Evolutionary conservation across 1,284 basidiomycete species (phyloP), one percentile per base, ranked within the genome.

Genomic region (Trametes versicolor): DNA sequence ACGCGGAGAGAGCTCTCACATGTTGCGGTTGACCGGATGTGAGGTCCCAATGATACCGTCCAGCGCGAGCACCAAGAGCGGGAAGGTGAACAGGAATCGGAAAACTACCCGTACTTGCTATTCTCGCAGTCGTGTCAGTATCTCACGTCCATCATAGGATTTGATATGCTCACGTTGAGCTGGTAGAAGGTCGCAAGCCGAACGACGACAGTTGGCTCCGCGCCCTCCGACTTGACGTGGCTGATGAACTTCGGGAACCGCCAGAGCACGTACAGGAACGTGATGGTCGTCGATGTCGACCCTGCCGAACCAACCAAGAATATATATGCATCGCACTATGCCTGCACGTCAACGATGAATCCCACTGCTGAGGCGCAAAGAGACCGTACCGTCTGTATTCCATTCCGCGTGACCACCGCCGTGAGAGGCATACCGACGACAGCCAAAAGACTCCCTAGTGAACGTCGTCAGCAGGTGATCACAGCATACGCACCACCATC

Each of bases 181-280:
- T 90, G 84, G 73, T 89, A 91, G 73, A 92, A 93, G 2, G 85
- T 90, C 23, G 86, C 79, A 0, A 93, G 81, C 56, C 91, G 81
- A 19, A 91, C 82, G 54, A 93, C 88, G 6, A 93, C 88, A 52
- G 85, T 84, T 5, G 89, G 87, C 50, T 87, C 85, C 0, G 89
- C 91, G 17, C 91, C 89, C 64, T 89, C 90, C 3, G 80, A 78
- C 74, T 89, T 91, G 65, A 93, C 88, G 55, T 85, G 81, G 34
- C 80, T 79, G 56, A 93, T 84, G 76, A 93, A 93, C 2, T 71
- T 71, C 4, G 91, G 90, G 72, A 93, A 93, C 0, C 83, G 82
- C 61, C 79, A 80, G 27, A 93, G 82, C 27, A 92, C 87, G 67
- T 87, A 89, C 47, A 92, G 77, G 70, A 91, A 93, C 56, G 80